phyloP scores from a whole-genome alignment of 331 rosid species.

The Cucumis variabilis region DNA sequence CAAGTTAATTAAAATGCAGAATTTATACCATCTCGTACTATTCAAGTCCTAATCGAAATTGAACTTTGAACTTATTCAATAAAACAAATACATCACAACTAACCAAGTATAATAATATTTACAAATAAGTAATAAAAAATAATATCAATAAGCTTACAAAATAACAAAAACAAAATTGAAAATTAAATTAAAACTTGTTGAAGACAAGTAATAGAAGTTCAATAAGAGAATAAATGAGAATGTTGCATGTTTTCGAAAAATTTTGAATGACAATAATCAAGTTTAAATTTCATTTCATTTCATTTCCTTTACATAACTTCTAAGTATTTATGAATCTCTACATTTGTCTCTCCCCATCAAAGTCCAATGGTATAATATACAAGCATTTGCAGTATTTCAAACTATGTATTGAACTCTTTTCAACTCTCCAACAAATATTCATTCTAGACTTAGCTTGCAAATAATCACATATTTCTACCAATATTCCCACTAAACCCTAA shows the following conservation, averaged over 20 bases:
- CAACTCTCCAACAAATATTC: background rate
- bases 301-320: background rate
- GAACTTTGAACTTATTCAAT: background rate
- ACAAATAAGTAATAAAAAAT: too few species aligned
- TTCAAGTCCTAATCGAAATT: too few species aligned
- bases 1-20: background rate
- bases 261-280: background rate
- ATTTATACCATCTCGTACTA: background rate
- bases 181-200: too few species aligned
- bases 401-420: conserved; percentile 18
- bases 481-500: background rate
- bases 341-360: conserved; percentile 1
- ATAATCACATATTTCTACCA: conserved; percentile 8
- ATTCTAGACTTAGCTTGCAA: background rate
- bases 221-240: background rate
- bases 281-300: background rate
- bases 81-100: background rate
- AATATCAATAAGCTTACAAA: background rate
- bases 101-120: background rate
- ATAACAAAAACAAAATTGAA: too few species aligned
- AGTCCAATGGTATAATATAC: background rate
- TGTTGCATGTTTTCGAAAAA: background rate
- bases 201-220: background rate
- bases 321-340: background rate
- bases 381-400: background rate